Evolutionary conservation across 352 stramenopile genomes (phyloP).

Genomic region (Pythium phragmitis): DNA sequence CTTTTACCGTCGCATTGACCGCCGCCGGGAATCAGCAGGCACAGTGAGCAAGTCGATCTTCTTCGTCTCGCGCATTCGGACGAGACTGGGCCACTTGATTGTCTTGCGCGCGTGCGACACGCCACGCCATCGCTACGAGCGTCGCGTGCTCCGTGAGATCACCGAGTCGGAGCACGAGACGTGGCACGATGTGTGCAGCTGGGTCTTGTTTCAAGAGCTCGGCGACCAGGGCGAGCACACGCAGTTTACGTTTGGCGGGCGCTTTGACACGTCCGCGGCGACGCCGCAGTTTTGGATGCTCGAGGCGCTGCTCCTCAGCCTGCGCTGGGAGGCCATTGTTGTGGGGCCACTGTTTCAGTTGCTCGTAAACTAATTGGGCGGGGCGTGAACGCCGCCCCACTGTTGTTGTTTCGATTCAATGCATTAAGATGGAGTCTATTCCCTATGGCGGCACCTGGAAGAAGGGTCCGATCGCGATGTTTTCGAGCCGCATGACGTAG

Average conservation of each 20-base stretch:
- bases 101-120: slow-evolving; percentile 46
- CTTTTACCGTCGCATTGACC: slow-evolving; percentile 46
- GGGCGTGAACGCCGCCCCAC: background rate
- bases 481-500: slow-evolving; percentile 34
- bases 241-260: slow-evolving; percentile 51
- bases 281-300: slow-evolving; percentile 61
- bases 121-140: slow-evolving; percentile 17
- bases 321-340: slow-evolving; percentile 58
- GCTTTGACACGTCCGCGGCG: slow-evolving; percentile 39
- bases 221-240: slow-evolving; percentile 28
- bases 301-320: slow-evolving; percentile 56
- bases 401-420: background rate
- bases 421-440: no score
- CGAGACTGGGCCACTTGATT: slow-evolving; percentile 38
- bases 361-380: background rate
- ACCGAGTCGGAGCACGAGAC: slow-evolving; percentile 17
- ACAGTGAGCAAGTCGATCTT: slow-evolving; percentile 46
- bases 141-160: slow-evolving; percentile 8
- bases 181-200: slow-evolving; percentile 68
- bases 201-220: slow-evolving; percentile 48
- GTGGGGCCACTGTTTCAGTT: slow-evolving; percentile 41
- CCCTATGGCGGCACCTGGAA: slow-evolving; percentile 27
- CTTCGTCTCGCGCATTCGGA: slow-evolving; percentile 40
- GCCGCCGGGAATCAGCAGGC: slow-evolving; percentile 18
- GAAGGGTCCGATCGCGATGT: slow-evolving; percentile 28